Evolutionary conservation across 176 grass and related monocot species (phyloP).

Genomic region (Ensete ventricosum): DNA sequence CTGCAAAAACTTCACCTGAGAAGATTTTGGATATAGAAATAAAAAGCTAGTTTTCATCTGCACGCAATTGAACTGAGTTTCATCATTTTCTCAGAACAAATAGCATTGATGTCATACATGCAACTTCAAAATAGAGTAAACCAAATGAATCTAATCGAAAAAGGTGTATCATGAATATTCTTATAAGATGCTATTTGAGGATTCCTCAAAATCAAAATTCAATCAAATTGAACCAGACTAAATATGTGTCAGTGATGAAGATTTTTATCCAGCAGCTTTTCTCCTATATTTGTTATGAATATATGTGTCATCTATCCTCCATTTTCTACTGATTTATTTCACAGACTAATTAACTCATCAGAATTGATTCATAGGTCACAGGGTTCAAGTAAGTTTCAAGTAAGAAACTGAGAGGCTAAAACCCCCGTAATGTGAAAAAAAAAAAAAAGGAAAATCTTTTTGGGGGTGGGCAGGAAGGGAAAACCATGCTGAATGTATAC

Average conservation of each 20-base stretch:
- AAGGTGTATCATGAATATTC: background rate
- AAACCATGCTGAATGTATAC: no score
- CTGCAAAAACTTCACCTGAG: conserved; percentile 43
- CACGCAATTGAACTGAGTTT: conserved; percentile 36
- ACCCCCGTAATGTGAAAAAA: no score
- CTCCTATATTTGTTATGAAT: background rate
- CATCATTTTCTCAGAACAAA: conserved; percentile 16
- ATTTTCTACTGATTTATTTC: background rate
- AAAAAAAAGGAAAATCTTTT: no score
- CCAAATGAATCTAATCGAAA: background rate
- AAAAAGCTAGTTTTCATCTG: conserved; percentile 23
- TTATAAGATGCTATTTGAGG: background rate
- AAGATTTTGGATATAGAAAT: conserved; percentile 43
- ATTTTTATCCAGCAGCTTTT: background rate
- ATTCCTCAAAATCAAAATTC: background rate
- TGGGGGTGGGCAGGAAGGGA: no score
- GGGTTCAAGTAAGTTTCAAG: no score
- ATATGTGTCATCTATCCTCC: background rate
- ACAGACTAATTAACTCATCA: background rate
- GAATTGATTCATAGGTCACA: background rate
- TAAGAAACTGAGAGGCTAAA: no score
- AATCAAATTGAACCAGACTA: background rate
- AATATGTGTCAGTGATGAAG: background rate
- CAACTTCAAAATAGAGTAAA: conserved; percentile 6
- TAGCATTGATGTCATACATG: conserved; percentile 20